These are phyloP conservation scores for Kwoniella newhampshirensis DNA, from an alignment of 768 basidiomycete genomes.

Conservation along the genomic window DNA sequence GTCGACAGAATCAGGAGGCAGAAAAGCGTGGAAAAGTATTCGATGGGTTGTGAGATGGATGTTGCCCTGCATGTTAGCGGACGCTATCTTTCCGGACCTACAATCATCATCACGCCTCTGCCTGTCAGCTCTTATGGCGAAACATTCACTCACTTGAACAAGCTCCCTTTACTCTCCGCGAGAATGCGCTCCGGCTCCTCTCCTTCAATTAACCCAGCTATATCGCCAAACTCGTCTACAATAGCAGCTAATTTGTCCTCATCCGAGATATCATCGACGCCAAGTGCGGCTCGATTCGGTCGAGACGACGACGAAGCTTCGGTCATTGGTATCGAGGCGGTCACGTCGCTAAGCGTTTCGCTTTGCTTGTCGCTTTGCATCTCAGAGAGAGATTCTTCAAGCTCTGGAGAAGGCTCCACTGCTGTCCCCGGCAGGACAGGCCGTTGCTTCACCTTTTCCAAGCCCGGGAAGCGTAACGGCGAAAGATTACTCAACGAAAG, in stretches of 20 bases:
- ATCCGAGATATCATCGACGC: slow-evolving; percentile 52
- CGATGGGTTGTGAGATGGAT: slow-evolving; percentile 68
- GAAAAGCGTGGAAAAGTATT: slow-evolving; percentile 65
- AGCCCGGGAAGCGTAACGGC: not conserved
- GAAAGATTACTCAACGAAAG: slow-evolving; percentile 13
- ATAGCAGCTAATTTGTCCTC: slow-evolving; percentile 60
- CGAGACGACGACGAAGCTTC: slow-evolving; percentile 2
- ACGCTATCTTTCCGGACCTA: slow-evolving; percentile 12
- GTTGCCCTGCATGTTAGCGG: slow-evolving; percentile 57
- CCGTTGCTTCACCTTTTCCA: slow-evolving; percentile 7
- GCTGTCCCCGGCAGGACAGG: slow-evolving; percentile 1
- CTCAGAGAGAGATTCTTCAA: not conserved
- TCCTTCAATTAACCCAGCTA: slow-evolving; percentile 52
- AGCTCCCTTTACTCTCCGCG: slow-evolving; percentile 60
- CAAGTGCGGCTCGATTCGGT: slow-evolving; percentile 6
- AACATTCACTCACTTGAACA: slow-evolving; percentile 41
- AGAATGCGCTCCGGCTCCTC: slow-evolving; percentile 58
- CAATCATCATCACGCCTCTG: slow-evolving; percentile 41
- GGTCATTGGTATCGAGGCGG: not conserved
- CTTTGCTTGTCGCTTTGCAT: too few relatives aligned
- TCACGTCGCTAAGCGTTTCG: not conserved
- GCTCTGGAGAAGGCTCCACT: not conserved
- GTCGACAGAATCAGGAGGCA: slow-evolving; percentile 55
- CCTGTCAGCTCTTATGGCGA: slow-evolving; percentile 10
- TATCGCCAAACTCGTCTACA: slow-evolving; percentile 62